Base-by-base conservation (phyloP, 2,329 filamentous ascomycete species). In the Dactylellina drechsleri region DNA sequence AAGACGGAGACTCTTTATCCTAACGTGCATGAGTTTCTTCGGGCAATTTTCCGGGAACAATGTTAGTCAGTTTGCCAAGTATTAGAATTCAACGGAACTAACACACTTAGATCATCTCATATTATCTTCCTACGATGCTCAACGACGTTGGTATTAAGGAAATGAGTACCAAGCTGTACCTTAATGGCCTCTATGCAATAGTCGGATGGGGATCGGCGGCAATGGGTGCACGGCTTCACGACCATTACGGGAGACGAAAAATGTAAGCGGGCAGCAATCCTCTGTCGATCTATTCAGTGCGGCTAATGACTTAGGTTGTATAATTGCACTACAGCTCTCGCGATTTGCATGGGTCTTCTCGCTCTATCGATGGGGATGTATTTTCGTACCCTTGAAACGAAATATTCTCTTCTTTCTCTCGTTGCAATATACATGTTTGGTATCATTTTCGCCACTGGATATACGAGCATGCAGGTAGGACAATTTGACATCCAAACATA, bases 21-120 rank as follows among this genome's bases (percentile, higher is more conserved):
- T 86, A 1, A 80, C 86, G 23, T 81, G 81, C 12, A 86, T 87
- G 83, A 82, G 83, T 0, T 86, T 87, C 78, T 85, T 87, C 67
- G 84, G 84, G 0, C 84, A 85, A 77, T 84, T 83, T 83, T 81
- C 79, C 6, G 83, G 83, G 1, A 84, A 84, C 77, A 83, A 83
- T 84, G 3, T 82, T 79, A 4, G 85, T 6, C 7, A 2, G 3
- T n/a, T 6, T 47, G 1, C 23, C 13, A 10, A 7, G 43, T 47
- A 47, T 47, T 16, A 2, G 13, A 47, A 15, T 12, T 47, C 15
- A 16, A 4, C 43, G 43, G 1, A n/a, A 47, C n/a, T 52, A 26
- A 45, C 13, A 1, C 8, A 7, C 4, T 15, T 50, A 75, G 71
- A 62, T 75, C 18, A 70, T 75, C 10, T 65, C 71, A 0, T 84